A percentile compares a stretch with the other conserved stretches of the same genome.
Conservation (phyloP, 495 filamentous ascomycete genomes). For the Xylaria venustula region DNA sequence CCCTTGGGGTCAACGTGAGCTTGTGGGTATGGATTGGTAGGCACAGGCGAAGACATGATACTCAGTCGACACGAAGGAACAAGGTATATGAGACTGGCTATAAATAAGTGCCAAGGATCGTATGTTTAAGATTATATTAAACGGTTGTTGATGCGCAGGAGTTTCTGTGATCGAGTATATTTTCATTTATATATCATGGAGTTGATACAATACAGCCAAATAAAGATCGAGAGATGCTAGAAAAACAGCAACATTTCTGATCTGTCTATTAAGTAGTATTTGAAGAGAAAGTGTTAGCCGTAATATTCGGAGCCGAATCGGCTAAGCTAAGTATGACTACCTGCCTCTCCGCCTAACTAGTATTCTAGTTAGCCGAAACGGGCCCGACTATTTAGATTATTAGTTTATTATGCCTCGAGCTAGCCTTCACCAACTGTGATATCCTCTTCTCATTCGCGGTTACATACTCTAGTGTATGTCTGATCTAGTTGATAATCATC, state of each 20-base stretch:
- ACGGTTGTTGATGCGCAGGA: too few relatives aligned
- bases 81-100: neutral
- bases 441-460: neutral
- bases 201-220: too few relatives aligned
- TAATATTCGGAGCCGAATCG: neutral
- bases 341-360: neutral
- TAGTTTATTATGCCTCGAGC: neutral
- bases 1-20: conserved; percentile 44
- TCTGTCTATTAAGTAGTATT: neutral
- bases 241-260: too few relatives aligned
- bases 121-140: too few relatives aligned
- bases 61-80: neutral
- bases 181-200: too few relatives aligned
- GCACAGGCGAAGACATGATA: neutral
- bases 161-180: too few relatives aligned
- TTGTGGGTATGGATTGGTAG: conserved; percentile 33
- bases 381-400: neutral
- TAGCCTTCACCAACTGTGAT: too few relatives aligned
- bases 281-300: too few relatives aligned
- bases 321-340: neutral
- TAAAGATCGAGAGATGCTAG: too few relatives aligned
- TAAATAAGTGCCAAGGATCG: too few relatives aligned
- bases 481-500: too few relatives aligned
- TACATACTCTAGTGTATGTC: too few relatives aligned
- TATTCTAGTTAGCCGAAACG: conserved; percentile 1